These are phyloP conservation scores for Nemania sp. DNA, from an alignment of 2,329 filamentous ascomycete species.

Conservation along the genomic window DNA sequence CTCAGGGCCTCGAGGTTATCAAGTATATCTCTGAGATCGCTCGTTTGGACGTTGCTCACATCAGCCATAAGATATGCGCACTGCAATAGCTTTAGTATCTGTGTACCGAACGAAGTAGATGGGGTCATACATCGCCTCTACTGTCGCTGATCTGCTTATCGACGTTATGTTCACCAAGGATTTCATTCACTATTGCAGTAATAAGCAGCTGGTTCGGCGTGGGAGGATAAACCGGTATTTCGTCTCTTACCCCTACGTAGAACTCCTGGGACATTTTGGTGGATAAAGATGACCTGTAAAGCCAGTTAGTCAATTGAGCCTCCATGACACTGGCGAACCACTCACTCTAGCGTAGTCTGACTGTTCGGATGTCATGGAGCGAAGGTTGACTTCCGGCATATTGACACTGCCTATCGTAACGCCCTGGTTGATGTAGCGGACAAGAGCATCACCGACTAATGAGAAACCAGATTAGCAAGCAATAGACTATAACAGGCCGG, in stretches of 20 bases:
- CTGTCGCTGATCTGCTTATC: constrained; percentile 99
- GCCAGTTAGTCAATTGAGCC: constrained; percentile 26
- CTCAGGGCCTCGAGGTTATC: constrained; percentile 78
- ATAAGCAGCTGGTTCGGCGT: constrained; percentile 13
- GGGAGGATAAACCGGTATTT: background rate
- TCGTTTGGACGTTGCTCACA: constrained; percentile 80
- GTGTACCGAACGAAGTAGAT: background rate
- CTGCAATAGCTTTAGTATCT: constrained; percentile 41
- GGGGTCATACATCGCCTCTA: constrained; percentile 72
- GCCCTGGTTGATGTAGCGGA: constrained; percentile 95
- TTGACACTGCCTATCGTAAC: constrained; percentile 91
- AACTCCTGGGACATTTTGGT: constrained; percentile 95
- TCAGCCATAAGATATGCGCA: constrained; percentile 98
- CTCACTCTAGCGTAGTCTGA: constrained; percentile 80
- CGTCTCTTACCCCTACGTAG: constrained; percentile 69
- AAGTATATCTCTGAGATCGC: constrained; percentile 83
- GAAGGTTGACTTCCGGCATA: constrained; percentile 89
- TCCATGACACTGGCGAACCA: background rate
- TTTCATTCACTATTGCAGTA: constrained; percentile 76
- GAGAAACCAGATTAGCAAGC: constrained; percentile 17
- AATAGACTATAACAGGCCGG: background rate
- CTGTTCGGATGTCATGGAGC: constrained; percentile 88
- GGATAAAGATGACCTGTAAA: constrained; percentile 82
- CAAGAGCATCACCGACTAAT: constrained; percentile 77
- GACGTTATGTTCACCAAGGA: constrained; percentile 93